Conservation (phyloP, 768 basidiomycete genomes). For the Hydnomerulius pinastri region DNA sequence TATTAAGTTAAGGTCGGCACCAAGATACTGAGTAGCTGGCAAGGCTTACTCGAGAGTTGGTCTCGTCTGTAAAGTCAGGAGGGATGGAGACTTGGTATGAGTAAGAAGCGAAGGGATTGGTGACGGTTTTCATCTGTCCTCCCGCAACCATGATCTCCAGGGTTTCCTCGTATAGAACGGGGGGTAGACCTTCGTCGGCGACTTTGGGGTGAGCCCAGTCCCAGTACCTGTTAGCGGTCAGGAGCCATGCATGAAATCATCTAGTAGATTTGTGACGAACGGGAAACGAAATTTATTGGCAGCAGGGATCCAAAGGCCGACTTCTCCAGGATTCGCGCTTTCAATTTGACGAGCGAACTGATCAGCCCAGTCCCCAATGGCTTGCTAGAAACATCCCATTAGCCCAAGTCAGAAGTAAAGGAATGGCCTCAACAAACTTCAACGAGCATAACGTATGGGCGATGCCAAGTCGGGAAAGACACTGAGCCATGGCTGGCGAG, state of each 20-base stretch:
- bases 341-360: constrained; percentile 27
- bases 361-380: constrained; percentile 25
- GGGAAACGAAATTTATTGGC: constrained; percentile 30
- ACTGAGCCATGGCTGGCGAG: constrained; percentile 19
- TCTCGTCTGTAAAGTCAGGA: too few species aligned
- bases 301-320: constrained; percentile 17
- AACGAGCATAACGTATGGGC: constrained; percentile 29
- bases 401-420: not conserved
- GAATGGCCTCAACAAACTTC: constrained; percentile 12
- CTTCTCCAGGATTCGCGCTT: constrained; percentile 16
- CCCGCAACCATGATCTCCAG: too few species aligned
- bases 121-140: too few species aligned
- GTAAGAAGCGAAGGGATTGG: too few species aligned
- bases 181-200: too few species aligned
- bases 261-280: constrained; percentile 9
- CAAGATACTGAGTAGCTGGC: too few species aligned
- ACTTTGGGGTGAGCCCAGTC: too few species aligned
- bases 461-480: constrained; percentile 28
- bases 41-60: too few species aligned
- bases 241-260: not conserved
- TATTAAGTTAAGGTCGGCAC: too few species aligned
- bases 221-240: constrained; percentile 24
- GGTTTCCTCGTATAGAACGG: too few species aligned
- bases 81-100: too few species aligned
- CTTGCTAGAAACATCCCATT: constrained; percentile 19